These are phyloP conservation scores for Chiua sp. DNA, from an alignment of 1,284 basidiomycete genomes.

Conservation along the genomic window DNA sequence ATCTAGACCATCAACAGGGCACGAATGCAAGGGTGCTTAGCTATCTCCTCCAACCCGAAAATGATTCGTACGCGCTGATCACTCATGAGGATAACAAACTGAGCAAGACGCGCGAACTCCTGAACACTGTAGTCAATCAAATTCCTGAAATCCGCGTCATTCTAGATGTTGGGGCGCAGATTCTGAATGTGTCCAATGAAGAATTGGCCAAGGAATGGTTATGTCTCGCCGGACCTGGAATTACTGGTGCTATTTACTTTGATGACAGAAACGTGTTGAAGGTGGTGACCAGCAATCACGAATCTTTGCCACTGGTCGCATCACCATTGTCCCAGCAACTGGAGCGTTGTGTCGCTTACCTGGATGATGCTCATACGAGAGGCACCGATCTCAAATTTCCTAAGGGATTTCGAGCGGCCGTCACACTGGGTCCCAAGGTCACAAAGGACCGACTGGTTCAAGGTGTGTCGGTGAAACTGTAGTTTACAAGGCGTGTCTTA, in stretches of 20 bases:
- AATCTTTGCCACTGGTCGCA: not conserved
- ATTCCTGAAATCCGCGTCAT: not conserved
- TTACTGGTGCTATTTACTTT: not conserved
- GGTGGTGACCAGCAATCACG: not conserved
- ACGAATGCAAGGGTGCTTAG: constrained; percentile 45
- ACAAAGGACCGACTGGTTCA: constrained; percentile 57
- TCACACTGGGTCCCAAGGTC: constrained; percentile 56
- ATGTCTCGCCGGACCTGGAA: not conserved
- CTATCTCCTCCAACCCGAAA: constrained; percentile 50
- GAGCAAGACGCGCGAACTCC: not conserved
- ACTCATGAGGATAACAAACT: not conserved
- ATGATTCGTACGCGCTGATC: constrained; percentile 39
- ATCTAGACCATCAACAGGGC: constrained; percentile 17
- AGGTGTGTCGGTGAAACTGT: constrained; percentile 39
- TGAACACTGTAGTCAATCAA: not conserved
- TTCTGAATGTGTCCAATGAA: constrained; percentile 51
- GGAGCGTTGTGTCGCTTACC: constrained; percentile 9
- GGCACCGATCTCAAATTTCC: constrained; percentile 60
- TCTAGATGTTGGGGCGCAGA: constrained; percentile 55
- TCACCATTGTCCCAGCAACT: not conserved
- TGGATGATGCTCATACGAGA: constrained; percentile 60
- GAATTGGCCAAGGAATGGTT: constrained; percentile 43
- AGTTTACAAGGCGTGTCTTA: not conserved
- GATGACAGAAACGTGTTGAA: not conserved
- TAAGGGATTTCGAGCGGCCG: constrained; percentile 45